phyloP scores from a whole-genome alignment of 495 filamentous ascomycete species.

The Diplogelasinospora grovesii region DNA sequence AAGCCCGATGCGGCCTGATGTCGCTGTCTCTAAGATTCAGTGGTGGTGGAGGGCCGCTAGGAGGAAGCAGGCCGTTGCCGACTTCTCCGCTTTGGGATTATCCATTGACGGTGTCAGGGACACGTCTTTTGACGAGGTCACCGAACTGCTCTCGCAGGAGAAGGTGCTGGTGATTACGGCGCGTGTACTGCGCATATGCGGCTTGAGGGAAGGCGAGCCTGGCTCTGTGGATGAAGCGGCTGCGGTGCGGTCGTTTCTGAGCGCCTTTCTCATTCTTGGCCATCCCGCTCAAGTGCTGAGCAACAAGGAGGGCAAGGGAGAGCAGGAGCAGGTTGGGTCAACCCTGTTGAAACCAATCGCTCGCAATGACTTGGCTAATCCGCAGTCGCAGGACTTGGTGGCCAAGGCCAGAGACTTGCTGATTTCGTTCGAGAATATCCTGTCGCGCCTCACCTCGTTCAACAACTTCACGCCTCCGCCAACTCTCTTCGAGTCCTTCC shows the following conservation, averaged over 20 bases:
- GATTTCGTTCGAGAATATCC: conserved; percentile 70
- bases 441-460: conserved; percentile 47
- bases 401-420: conserved; percentile 81
- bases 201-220: conserved; percentile 62
- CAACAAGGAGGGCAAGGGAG: conserved; percentile 63
- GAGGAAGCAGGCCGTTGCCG: conserved; percentile 53
- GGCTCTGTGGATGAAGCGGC: conserved; percentile 68
- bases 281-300: conserved; percentile 88
- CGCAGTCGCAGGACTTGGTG: conserved; percentile 68
- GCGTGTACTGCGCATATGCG: conserved; percentile 67
- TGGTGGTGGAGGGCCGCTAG: conserved; percentile 63
- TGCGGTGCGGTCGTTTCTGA: conserved; percentile 82
- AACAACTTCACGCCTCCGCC: conserved; percentile 54
- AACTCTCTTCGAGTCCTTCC: conserved; percentile 53
- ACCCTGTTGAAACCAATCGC: conserved; percentile 39
- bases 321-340: conserved; percentile 63
- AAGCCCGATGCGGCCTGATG: conserved; percentile 55
- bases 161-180: conserved; percentile 63
- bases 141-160: conserved; percentile 67
- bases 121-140: conserved; percentile 77
- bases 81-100: conserved; percentile 63
- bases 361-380: conserved; percentile 48
- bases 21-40: conserved; percentile 69
- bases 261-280: conserved; percentile 85
- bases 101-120: conserved; percentile 67